These are phyloP conservation scores for Podospora sp. DNA, from an alignment of 495 filamentous ascomycete genomes.

Conservation along the genomic window DNA sequence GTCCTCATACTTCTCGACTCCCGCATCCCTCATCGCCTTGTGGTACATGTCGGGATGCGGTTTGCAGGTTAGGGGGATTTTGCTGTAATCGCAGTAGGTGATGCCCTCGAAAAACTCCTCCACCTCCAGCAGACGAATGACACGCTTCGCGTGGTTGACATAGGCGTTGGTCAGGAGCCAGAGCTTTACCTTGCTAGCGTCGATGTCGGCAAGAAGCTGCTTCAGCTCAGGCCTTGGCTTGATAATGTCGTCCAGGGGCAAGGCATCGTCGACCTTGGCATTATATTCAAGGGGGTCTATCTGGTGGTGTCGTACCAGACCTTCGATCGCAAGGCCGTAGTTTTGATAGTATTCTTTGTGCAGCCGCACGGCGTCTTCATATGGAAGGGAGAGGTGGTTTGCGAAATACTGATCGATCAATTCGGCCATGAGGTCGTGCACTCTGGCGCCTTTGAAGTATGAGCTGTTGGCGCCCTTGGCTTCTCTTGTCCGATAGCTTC, in stretches of 20 bases:
- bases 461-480: neutral
- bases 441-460: slow-evolving; percentile 56
- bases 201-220: slow-evolving; percentile 74
- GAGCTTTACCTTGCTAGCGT: slow-evolving; percentile 74
- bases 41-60: slow-evolving; percentile 80
- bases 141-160: slow-evolving; percentile 79
- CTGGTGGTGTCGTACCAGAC: slow-evolving; percentile 88
- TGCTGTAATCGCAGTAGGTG: slow-evolving; percentile 86
- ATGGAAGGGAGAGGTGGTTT: slow-evolving; percentile 69
- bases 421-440: slow-evolving; percentile 73
- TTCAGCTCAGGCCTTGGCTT: slow-evolving; percentile 74
- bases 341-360: slow-evolving; percentile 91
- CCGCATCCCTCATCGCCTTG: slow-evolving; percentile 73
- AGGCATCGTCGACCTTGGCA: slow-evolving; percentile 87
- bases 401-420: slow-evolving; percentile 83
- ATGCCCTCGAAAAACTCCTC: slow-evolving; percentile 91
- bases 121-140: slow-evolving; percentile 76
- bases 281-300: slow-evolving; percentile 97
- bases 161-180: slow-evolving; percentile 99
- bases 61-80: slow-evolving; percentile 75
- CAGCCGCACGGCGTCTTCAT: slow-evolving; percentile 75
- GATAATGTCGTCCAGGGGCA: slow-evolving; percentile 84
- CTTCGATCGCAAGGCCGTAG: slow-evolving; percentile 96
- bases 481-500: neutral
- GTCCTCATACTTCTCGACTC: slow-evolving; percentile 55